Base-by-base conservation (phyloP, 2,329 filamentous ascomycete species). In the Penicillium sumatraense region DNA sequence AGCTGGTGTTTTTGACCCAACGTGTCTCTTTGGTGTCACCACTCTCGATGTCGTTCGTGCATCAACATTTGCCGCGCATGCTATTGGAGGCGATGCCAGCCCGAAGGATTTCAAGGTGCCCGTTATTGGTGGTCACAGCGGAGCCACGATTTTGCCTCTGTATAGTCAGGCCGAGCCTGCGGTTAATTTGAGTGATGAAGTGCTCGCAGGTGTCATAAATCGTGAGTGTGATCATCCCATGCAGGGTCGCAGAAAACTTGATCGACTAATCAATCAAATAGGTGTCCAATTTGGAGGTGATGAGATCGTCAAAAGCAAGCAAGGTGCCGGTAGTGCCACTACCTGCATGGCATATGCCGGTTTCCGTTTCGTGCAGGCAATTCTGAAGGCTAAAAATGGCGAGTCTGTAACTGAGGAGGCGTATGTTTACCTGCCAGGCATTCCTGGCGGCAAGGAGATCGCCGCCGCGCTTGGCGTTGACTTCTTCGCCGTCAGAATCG, bases 51-150 rank as follows among this genome's bases (percentile, higher is more conserved):
- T 54, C 13, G 35, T 54, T 3, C 45, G 51, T 27, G 51, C 45
- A 3, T 54, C 51, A 16, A 54, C 51, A 3, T 54, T 54, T 35
- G 33, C 45, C 27, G 23, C 51, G 5, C 44, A 54, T 27, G 45
- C 51, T 11, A 6, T 29, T 11, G 46, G 46, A 8, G 38, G 36
- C 23, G 33, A 23, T 16, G 35, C 11, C 18, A 24, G 27, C 14
- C 52, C 35, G 11, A 44, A 36, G 11, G 33, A 70, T 6, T 80
- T 79, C 62, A 29, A 29, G 44, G 66, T 80, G n/a, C 69, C 78
- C 16, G 69, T 75, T 4, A 75, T 78, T 49, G 76, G 74, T 27
- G 71, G 52, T n/a, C 52, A 54, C 46, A 54, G 52, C 18, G 52
- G 52, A 20, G 52, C 46, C n/a, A 54, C 52, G 23, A 54, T 50